Base-by-base conservation (phyloP, 2,329 filamentous ascomycete genomes). In the Lomentospora prolificans region DNA sequence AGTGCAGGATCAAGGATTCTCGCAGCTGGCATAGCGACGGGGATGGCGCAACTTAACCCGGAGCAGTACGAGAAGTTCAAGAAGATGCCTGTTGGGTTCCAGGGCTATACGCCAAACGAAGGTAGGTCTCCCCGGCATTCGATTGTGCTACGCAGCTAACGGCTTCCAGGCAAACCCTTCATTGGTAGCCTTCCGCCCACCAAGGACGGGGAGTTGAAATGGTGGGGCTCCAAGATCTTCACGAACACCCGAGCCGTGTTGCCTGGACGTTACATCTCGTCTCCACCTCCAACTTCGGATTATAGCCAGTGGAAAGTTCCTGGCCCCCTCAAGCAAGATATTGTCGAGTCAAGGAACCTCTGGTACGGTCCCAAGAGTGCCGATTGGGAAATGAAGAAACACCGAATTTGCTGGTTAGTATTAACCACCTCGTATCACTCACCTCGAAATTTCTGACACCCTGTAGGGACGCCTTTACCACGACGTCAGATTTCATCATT, bases 381-480 rank as follows among this genome's bases (percentile, higher is more conserved):
- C 10, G 64, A 68, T 46, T 85, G 79, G 81, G 75, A 79, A 59
- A 76, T 83, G 66, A 76, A 77, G 56, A 80, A 84, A 63, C 77
- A 84, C 63, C 75, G 84, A 4, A 80, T 86, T 57, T 86, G 83
- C 75, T 87, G 84, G 83, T 85, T 66, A 66, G 77, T n/a, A 69
- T 4, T 2, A 2, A 4, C 10, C 14, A 3, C 9, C 24, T 30
- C 44, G 41, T 27, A 33, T 22, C 54, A 22, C 28, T 7, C 22
- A 28, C 7, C 3, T 19, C 19, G 5, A 28, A 28, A 7, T 9
- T 1, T 3, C 5, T 53, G 41, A 54, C 24, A n/a, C n/a, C 3
- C 1, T 2, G 14, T 17, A 86, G 83, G 84, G 84, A 86, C 60
- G 83, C 82, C 8, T 80, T 85, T 61, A 84, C 81, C 0, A 75